Evolutionary conservation across 225 moss, liverwort and hornwort genomes (phyloP), one percentile per base, ranked within the genome.

Genomic region (Antitrichia curtipendula): DNA sequence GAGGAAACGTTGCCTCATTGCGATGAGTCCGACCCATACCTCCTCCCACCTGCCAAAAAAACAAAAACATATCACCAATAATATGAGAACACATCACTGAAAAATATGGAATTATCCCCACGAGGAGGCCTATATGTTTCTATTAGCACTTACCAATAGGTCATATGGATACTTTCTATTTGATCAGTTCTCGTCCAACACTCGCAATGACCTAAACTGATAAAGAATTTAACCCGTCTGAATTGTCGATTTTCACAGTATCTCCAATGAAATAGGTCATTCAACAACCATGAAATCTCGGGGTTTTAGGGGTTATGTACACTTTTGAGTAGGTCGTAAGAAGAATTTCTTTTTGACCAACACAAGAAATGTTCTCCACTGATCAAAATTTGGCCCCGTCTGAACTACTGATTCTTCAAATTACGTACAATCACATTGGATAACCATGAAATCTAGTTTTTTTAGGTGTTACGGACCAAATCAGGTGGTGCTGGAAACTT

Each of bases 1-100:
- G 93, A 81, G 97, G 95, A 66, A 95, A 97, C 22, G 97, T 97
- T 8, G 81, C 75, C 87, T 97, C 96, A 31, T 90, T 86, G 41
- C 97, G 95, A 88, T 96, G 96, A 54, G 97, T 94, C 61, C 97
- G 92, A 41, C 97, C 97, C 97, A 97, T 97, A 38, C 97, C 96
- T 88, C 97, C 97, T 78, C 97, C 97, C 60, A 96, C 97, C 97
- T 97, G 86, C 71, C 75, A 18, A 49, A 29, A 20, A 84, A 16
- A 43, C 40, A 57, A 80, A n/a, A 41, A 24, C 76, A 52, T 32
- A 17, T 23, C 53, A 73, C 32, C 40, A 25, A 18, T 12, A 72
- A 31, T 40, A 53, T 73, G 73, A 87, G 73, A 80, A 36, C 28
- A 57, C 5, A 71, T 11, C 80, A 80, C 15, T 70, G 45, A 36